Percentiles rank a stretch among this genome's conserved stretches.
Conservation (phyloP, 768 basidiomycete genomes). For the Mycena filopes region DNA sequence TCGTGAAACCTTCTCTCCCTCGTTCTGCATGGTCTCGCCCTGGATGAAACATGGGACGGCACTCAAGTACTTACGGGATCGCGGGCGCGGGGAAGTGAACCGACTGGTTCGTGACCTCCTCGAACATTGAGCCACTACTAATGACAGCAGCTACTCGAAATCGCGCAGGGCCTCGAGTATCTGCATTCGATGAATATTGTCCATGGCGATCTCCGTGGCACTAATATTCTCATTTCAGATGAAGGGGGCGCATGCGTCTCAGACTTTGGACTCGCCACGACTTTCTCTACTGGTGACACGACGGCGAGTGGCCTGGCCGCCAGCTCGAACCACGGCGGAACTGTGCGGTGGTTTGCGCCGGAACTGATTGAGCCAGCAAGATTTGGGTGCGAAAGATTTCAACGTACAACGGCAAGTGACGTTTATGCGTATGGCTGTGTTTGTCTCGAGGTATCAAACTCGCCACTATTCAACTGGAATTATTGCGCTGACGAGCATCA, state of each 20-base stretch:
- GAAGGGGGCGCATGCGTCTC: conserved; percentile 42
- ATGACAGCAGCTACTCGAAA: conserved; percentile 26
- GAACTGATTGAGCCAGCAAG: conserved; percentile 43
- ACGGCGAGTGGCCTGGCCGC: conserved; percentile 36
- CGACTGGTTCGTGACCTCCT: conserved; percentile 8
- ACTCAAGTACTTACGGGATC: conserved; percentile 31
- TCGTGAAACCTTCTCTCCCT: conserved; percentile 33
- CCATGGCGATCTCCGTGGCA: conserved; percentile 36
- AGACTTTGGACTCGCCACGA: conserved; percentile 39
- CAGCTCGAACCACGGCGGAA: conserved; percentile 36
- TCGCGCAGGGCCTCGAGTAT: conserved; percentile 37
- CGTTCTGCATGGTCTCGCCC: conserved; percentile 42
- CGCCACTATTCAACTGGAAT: background rate
- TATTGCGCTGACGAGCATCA: background rate
- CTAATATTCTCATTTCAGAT: conserved; percentile 45
- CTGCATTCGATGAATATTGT: conserved; percentile 34
- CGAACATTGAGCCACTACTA: background rate
- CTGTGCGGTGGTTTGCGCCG: conserved; percentile 47
- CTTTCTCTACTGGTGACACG: conserved; percentile 34
- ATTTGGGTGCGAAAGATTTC: conserved; percentile 36
- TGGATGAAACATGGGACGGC: conserved; percentile 43
- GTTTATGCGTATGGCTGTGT: conserved; percentile 47
- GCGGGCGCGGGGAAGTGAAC: conserved; percentile 29
- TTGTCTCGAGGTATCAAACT: conserved; percentile 42
- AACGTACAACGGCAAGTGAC: conserved; percentile 41